Base-by-base conservation (phyloP, 352 stramenopile species). In the Pythium guiyangense region DNA sequence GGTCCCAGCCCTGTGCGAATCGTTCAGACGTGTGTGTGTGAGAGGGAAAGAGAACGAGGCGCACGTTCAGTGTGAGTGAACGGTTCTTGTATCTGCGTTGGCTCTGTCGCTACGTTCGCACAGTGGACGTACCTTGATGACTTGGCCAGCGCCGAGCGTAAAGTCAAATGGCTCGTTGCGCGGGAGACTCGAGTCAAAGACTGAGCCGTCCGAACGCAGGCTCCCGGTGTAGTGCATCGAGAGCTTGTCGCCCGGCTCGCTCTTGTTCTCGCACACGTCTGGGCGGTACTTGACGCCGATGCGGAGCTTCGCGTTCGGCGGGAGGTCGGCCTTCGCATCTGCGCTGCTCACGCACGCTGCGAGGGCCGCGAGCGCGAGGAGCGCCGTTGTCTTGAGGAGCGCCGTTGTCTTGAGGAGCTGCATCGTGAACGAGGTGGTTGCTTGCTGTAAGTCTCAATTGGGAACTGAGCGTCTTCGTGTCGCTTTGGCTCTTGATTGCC, bases 181-280 rank as follows among this genome's bases (percentile, higher is more conserved):
- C 60, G 98, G 92, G 60, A 98, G 79, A 31, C 90, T 98, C 56
- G 90, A 98, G 78, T 99, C 96, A 69, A 99, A 99, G 66, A 98
- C 94, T 60, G 86, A 97, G 53, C 97, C 97, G 73, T 98, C 92
- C 66, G 97, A 97, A 64, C 81, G 86, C 37, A 99, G 71, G 31
- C 84, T 98, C 43, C 97, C 97, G 46, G 91, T 97, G 86, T 98
- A 98, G 79, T 98, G 91, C 66, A 97, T 97, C 54, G 87, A 96
- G 27, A 99, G 81, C 66, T 94, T 87, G 64, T 93, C 86, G 31
- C 92, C 92, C 52, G 70, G 57, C 63, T 88, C 65, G 59, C 68
- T 89, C 79, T 91, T 92, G 59, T 79, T 69, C 14, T 62, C 59
- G 68, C 85, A 93, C 40, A 66, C 66, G 51, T 88, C 68, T 2